Base-by-base conservation (phyloP, 306 rosid species). In the Carpinus viminea region DNA sequence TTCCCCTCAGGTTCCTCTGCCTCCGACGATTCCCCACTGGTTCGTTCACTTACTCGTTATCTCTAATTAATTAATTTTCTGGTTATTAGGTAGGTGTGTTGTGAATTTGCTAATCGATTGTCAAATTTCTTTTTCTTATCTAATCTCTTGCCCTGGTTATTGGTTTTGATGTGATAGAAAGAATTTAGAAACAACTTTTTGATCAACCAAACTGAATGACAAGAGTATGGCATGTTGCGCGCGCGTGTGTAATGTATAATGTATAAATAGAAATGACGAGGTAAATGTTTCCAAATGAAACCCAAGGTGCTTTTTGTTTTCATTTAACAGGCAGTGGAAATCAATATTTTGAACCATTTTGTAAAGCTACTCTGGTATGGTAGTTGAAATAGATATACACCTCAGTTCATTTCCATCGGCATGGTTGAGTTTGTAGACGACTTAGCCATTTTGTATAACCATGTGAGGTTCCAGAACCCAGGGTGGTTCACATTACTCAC, bases 31-130 rank as follows among this genome's bases (percentile, higher is more conserved):
- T 74, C 80, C 28, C 5, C 50, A 38, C 71, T 70, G 75, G 97
- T 93, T 72, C 85, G 96, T 81, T 59, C 59, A 12, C 36, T 82
- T 48, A 16, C 70, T 73, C 3, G 20, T 75, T 73, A 9, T 60
- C n/a, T 51, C 70, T 41, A 3, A n/a, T 47, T 53, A 61, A 28
- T 79, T 68, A 15, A 15, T 31, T 31, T 72, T 15, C 41, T 41
- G 16, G 28, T 36, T 2, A 11, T 50, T 79, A 76, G n/a, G 16
- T 17, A 24, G 17, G 64, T 70, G 28, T 13, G 2, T 70, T 68
- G 34, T 36, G 18, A 16, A 41, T 31, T 73, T 59, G 31, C 18
- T 48, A 11, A 9, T 69, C 13, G 17, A 56, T 74, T 68, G 52
- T 26, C 13, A 43, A n/a, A 72, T 77, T 76, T 79, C 46, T 36